Evolutionary conservation across 1,284 basidiomycete genomes (phyloP).

Genomic region (Filobasidium uniguttulatum): DNA sequence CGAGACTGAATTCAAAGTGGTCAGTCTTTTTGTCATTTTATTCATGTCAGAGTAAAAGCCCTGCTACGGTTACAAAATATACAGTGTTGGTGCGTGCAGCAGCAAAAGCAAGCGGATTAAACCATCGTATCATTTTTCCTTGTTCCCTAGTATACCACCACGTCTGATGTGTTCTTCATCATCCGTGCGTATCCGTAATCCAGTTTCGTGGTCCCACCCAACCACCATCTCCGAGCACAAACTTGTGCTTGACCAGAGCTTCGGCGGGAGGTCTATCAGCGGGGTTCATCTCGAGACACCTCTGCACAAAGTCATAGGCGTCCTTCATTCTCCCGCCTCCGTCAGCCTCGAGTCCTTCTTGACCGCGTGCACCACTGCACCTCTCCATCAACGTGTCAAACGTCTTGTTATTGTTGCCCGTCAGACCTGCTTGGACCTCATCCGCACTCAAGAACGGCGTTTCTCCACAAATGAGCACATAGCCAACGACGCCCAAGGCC

Average conservation of each 20-base stretch:
- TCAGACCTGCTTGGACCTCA: conserved; percentile 51
- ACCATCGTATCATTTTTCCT: background rate
- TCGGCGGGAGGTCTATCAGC: conserved; percentile 31
- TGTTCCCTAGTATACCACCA: background rate
- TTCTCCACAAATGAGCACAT: conserved; percentile 88
- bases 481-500: conserved; percentile 96
- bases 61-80: too few relatives aligned
- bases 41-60: too few relatives aligned
- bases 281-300: conserved; percentile 30
- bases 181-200: conserved; percentile 15
- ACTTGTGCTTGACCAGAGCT: conserved; percentile 27
- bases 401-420: conserved; percentile 27
- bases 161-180: background rate
- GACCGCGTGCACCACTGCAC: conserved; percentile 22
- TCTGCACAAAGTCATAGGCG: conserved; percentile 31
- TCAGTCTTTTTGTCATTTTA: too few relatives aligned
- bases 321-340: conserved; percentile 31
- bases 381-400: conserved; percentile 23
- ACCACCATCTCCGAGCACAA: conserved; percentile 26
- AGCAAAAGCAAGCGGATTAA: background rate
- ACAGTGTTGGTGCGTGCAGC: too few relatives aligned
- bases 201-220: conserved; percentile 32
- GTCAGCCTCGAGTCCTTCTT: conserved; percentile 30
- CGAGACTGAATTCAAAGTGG: too few relatives aligned
- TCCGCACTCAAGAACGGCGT: conserved; percentile 90